Percentiles rank a stretch among this genome's conserved stretches.
Conservation (phyloP, 2,329 filamentous ascomycete genomes). For the Aureobasidium vineae region DNA sequence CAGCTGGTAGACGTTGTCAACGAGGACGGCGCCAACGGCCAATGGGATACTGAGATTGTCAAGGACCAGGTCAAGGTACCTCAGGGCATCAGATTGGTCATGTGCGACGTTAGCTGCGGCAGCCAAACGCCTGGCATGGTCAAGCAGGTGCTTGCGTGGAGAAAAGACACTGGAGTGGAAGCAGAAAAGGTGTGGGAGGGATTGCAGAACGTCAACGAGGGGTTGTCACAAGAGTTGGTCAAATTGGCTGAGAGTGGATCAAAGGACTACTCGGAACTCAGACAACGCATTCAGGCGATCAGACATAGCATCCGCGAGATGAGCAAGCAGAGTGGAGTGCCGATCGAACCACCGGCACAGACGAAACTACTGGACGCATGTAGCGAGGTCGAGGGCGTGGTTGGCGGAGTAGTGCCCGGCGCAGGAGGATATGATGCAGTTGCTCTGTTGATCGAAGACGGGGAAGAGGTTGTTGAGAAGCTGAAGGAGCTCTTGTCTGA, state of each 20-base stretch:
- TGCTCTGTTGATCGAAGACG: constrained; percentile 73
- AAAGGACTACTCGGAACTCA: constrained; percentile 54
- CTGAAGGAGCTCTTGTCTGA: constrained; percentile 62
- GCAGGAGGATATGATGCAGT: constrained; percentile 93
- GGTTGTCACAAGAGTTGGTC: constrained; percentile 63
- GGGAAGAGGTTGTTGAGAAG: constrained; percentile 59
- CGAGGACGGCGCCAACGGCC: constrained; percentile 47
- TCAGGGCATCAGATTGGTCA: constrained; percentile 70
- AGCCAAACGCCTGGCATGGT: constrained; percentile 95
- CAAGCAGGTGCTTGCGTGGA: constrained; percentile 83
- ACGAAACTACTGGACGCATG: constrained; percentile 79
- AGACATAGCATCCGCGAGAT: constrained; percentile 69
- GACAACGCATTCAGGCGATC: constrained; percentile 52
- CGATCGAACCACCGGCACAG: constrained; percentile 85
- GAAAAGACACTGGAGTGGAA: constrained; percentile 60
- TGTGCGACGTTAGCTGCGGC: constrained; percentile 96
- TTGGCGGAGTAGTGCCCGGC: constrained; percentile 89
- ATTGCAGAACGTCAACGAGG: constrained; percentile 72
- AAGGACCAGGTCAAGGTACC: constrained; percentile 72
- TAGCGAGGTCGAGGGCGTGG: constrained; percentile 69
- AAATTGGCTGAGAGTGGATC: constrained; percentile 51
- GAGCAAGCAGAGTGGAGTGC: constrained; percentile 70
- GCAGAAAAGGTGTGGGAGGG: constrained; percentile 70
- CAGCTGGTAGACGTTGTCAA: constrained; percentile 66
- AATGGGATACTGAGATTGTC: constrained; percentile 77